Conservation (phyloP, 495 filamentous ascomycete species). For the Xylaria acuta region DNA sequence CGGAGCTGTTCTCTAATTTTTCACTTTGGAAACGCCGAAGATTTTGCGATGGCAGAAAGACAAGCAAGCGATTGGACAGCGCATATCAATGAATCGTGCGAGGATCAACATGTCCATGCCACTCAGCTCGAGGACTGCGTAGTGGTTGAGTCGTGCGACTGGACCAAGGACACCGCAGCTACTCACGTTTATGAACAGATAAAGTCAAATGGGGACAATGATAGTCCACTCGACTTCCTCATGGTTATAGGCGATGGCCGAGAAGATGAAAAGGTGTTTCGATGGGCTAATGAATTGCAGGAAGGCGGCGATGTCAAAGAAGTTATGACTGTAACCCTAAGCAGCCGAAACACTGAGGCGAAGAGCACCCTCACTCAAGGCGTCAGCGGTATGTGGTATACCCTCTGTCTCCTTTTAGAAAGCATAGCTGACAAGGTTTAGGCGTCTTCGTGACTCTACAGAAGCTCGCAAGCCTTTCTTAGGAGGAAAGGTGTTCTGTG, state of each 20-base stretch:
- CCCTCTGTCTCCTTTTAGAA: slow-evolving; percentile 16
- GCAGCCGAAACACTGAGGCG: slow-evolving; percentile 85
- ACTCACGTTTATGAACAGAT: slow-evolving; percentile 69
- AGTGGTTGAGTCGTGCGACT: slow-evolving; percentile 78
- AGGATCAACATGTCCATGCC: slow-evolving; percentile 80
- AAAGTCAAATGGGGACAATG: slow-evolving; percentile 45
- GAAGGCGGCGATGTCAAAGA: slow-evolving; percentile 61
- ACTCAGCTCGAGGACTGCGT: slow-evolving; percentile 79
- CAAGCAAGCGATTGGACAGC: slow-evolving; percentile 86
- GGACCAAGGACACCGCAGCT: slow-evolving; percentile 84
- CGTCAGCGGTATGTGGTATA: slow-evolving; percentile 72
- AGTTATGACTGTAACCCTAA: slow-evolving; percentile 82
- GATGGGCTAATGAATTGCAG: slow-evolving; percentile 83
- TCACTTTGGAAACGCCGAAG: slow-evolving; percentile 83
- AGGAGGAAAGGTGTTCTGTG: slow-evolving; percentile 28
- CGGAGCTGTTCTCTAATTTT: slow-evolving; percentile 86
- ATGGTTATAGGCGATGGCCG: slow-evolving; percentile 87
- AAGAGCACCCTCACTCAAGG: slow-evolving; percentile 85
- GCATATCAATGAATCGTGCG: slow-evolving; percentile 91
- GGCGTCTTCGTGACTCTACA: slow-evolving; percentile 56
- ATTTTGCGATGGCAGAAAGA: slow-evolving; percentile 70
- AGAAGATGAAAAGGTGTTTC: slow-evolving; percentile 91
- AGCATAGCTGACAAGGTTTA: slow-evolving; percentile 28
- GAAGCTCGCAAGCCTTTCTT: slow-evolving; percentile 47
- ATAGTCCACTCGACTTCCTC: slow-evolving; percentile 75